Percentiles rank a stretch among this genome's conserved stretches.
Conservation (phyloP, 225 moss, liverwort and hornwort genomes). For the Anthoceros angustus region DNA sequence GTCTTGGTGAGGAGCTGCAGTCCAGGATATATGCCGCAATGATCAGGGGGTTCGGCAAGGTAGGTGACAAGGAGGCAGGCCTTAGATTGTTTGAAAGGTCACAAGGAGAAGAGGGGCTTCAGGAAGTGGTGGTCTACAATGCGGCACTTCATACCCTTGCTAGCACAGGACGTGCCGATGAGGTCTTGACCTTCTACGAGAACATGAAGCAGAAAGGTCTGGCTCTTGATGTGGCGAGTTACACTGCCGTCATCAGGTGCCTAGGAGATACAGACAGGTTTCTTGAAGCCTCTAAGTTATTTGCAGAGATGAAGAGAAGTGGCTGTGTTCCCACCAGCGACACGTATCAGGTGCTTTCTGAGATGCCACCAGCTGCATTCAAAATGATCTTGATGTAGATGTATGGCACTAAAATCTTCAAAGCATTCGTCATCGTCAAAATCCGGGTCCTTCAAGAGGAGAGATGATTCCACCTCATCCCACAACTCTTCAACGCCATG, state of each 20-base stretch:
- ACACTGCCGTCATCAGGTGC: background rate
- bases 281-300: background rate
- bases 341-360: background rate
- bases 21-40: background rate
- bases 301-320: background rate
- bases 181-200: background rate
- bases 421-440: no score
- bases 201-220: background rate
- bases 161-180: background rate
- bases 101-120: background rate
- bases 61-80: background rate
- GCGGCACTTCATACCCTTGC: background rate
- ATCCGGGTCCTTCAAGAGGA: no score
- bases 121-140: background rate
- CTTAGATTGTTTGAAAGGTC: background rate
- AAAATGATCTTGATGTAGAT: no score
- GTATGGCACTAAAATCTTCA: no score
- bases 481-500: no score
- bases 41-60: background rate
- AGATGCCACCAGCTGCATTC: background rate
- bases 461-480: no score
- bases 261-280: background rate
- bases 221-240: background rate
- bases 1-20: background rate
- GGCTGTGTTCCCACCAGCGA: background rate